Base-by-base conservation (phyloP, 1,139 yeast species). In the Yamadazyma spencermartinsiae region DNA sequence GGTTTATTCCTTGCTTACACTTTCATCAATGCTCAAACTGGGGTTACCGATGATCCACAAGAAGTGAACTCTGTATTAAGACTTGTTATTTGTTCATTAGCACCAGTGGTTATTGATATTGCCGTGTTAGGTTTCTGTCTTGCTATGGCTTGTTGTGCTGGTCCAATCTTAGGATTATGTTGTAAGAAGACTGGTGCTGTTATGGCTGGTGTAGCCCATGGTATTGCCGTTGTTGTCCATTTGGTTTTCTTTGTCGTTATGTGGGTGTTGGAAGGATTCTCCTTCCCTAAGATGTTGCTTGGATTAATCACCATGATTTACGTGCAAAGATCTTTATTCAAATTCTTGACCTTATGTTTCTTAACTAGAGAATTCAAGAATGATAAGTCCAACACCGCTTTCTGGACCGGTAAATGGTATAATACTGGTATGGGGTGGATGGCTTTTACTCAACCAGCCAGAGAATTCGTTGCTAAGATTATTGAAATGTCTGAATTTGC, bases 371-470 rank as follows among this genome's bases (percentile, higher is more conserved):
- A 92, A 71, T 90, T 89, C 75, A 92, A 90, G 81, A 90, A 88
- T 56, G 98, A 94, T 67, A 90, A 86, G 62, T 78, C 98, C 32
- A 92, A 92, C 72, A 84, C 95, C 55, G 98, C 98, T 20, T 92
- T 95, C 92, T 92, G 99, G 99, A 86, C 96, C 46, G 99, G 99
- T 77, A 90, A 90, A 68, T 92, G 99, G 99, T 88, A 90, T 67
- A 90, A 95, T 47, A 74, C 88, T 48, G 95, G 96, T 59, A 72
- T 92, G 71, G 98, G 98, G 47, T 84, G 86, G 82, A 83, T 86
- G 81, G 96, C 98, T 15, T 79, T 87, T 75, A 86, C 98, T 27
- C 98, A 92, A 72, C 98, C 99, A 49, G 63, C 87, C 36, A 87
- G 99, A 76, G 99, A 92, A 72, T 89, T 87, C 64, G 79, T 83